These are phyloP conservation scores for Penicillium diatomitis DNA, from an alignment of 495 filamentous ascomycete species.

Conservation along the genomic window DNA sequence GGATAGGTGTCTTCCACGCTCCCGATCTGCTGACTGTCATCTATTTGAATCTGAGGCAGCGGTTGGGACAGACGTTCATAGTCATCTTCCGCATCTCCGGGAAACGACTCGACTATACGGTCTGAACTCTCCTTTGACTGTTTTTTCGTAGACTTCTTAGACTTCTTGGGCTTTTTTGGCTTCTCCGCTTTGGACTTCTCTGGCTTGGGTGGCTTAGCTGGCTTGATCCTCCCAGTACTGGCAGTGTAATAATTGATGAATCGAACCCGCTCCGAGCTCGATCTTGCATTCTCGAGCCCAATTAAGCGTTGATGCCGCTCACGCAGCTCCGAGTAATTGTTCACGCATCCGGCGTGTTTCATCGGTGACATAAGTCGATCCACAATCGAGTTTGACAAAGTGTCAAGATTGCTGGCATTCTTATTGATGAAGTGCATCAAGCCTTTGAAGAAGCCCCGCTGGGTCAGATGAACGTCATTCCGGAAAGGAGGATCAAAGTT, in stretches of 20 bases:
- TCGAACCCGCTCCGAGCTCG: conserved; percentile 43
- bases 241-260: conserved; percentile 91
- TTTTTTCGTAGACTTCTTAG: background rate
- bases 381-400: conserved; percentile 49
- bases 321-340: conserved; percentile 63
- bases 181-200: conserved; percentile 6
- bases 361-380: conserved; percentile 69
- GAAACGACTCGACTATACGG: background rate
- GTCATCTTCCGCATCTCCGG: background rate
- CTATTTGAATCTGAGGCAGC: background rate
- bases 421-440: conserved; percentile 73
- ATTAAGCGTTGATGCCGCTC: conserved; percentile 58
- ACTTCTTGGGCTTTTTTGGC: background rate
- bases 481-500: conserved; percentile 64
- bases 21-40: background rate
- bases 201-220: background rate
- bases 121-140: background rate
- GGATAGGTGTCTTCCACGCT: too few species aligned
- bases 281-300: conserved; percentile 50
- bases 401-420: conserved; percentile 53
- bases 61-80: too few species aligned
- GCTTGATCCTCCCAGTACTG: conserved; percentile 48
- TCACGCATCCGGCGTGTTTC: conserved; percentile 73
- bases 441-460: conserved; percentile 56
- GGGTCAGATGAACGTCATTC: conserved; percentile 59